Percentiles rank a stretch among this genome's conserved stretches.
phyloP scores from a whole-genome alignment of 257 asterid genomes.

The Haberlea rhodopensis region DNA sequence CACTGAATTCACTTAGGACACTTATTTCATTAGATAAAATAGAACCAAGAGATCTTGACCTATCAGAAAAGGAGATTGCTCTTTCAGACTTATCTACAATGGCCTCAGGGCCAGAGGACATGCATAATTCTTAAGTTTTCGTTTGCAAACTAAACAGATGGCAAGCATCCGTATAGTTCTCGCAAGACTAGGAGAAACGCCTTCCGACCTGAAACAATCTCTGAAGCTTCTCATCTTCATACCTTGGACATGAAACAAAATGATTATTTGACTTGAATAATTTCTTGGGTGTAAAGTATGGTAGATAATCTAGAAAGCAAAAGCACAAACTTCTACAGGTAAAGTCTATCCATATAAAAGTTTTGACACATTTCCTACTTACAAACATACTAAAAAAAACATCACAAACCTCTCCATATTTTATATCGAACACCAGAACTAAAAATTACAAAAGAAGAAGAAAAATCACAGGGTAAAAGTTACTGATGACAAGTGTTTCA shows the following conservation, averaged over 20 bases:
- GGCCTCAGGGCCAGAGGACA: conserved; percentile 91
- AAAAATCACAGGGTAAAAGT: conserved; percentile 4
- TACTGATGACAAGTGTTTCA: conserved; percentile 5
- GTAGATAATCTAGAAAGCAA: not conserved
- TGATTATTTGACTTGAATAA: conserved; percentile 1
- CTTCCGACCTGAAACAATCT: conserved; percentile 10
- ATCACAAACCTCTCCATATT: conserved; percentile 1
- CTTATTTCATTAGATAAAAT: conserved; percentile 35
- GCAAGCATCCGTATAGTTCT: conserved; percentile 29
- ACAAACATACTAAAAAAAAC: not conserved
- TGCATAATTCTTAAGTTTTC: conserved; percentile 62
- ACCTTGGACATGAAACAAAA: conserved; percentile 22
- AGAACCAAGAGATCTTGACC: conserved; percentile 57
- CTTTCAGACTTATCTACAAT: conserved; percentile 45
- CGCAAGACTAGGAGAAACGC: conserved; percentile 29
- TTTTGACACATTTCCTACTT: not conserved
- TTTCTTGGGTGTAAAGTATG: conserved; percentile 1
- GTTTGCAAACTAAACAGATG: conserved; percentile 31
- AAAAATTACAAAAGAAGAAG: conserved; percentile 3
- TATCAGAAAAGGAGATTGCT: conserved; percentile 51
- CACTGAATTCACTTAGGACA: conserved; percentile 35
- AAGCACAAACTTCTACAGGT: not conserved
- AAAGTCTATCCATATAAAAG: not conserved
- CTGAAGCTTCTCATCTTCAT: conserved; percentile 17
- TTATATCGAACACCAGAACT: not conserved